A percentile compares a stretch with the other conserved stretches of the same genome.
phyloP scores from a whole-genome alignment of 1,139 yeast genomes.

The Diutina scorzettiae region DNA sequence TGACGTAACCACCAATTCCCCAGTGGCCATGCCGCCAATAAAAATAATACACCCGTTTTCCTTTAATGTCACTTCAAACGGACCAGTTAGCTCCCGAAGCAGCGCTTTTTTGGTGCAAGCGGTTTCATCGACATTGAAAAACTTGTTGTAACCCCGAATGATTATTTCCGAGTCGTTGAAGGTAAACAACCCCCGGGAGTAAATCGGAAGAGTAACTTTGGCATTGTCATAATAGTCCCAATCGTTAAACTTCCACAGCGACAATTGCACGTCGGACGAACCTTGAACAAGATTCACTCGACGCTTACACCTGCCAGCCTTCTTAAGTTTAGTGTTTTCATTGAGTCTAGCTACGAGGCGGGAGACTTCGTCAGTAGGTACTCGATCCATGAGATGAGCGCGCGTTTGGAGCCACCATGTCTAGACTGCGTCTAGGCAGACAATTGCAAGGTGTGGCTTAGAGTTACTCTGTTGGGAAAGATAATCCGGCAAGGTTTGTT shows the following conservation, averaged over 20 bases:
- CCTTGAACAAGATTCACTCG: background rate
- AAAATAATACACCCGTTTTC: conserved; percentile 92
- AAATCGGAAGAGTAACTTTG: conserved; percentile 45
- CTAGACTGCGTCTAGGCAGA: no score
- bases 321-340: background rate
- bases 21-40: conserved; percentile 63
- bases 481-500: no score
- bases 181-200: conserved; percentile 83
- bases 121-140: conserved; percentile 71
- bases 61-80: conserved; percentile 70
- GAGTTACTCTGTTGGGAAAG: no score
- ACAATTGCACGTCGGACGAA: background rate
- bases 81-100: conserved; percentile 50
- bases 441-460: no score
- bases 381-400: background rate
- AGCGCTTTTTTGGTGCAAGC: conserved; percentile 36
- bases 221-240: conserved; percentile 62
- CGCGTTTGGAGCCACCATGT: no score
- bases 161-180: conserved; percentile 35
- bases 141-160: conserved; percentile 88
- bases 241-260: conserved; percentile 75
- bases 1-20: conserved; percentile 70
- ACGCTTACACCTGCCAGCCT: conserved; percentile 3
- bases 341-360: background rate
- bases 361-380: background rate